A percentile compares a stretch with the other conserved stretches of the same genome.
Conservation (phyloP, 2,329 filamentous ascomycete genomes). For the Fusarium scirpi region DNA sequence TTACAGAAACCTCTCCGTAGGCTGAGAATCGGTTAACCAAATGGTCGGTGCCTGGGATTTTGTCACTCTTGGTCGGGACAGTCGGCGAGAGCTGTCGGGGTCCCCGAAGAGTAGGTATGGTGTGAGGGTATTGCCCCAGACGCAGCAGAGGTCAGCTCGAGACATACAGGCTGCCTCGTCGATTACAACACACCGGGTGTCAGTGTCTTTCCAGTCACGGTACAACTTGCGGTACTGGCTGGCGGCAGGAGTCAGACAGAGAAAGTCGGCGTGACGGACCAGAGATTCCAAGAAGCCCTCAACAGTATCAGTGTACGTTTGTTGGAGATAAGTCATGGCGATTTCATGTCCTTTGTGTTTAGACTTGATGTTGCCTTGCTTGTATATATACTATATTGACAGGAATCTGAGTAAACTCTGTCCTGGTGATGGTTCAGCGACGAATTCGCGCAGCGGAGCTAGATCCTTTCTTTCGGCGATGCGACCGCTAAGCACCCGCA, state of each 20-base stretch:
- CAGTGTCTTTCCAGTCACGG: rapidly evolving
- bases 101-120: not conserved
- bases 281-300: not conserved
- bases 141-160: not conserved
- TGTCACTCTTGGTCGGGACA: not conserved
- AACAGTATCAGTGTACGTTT: not conserved
- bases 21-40: not conserved
- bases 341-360: too few species aligned
- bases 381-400: too few species aligned
- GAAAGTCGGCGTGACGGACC: too few species aligned
- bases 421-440: not conserved
- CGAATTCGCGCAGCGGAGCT: not conserved
- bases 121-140: not conserved
- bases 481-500: not conserved
- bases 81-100: not conserved
- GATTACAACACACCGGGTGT: rapidly evolving
- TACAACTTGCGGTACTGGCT: not conserved
- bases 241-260: too few species aligned
- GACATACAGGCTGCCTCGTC: not conserved
- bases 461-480: not conserved
- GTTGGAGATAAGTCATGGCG: not conserved
- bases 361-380: too few species aligned
- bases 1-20: not conserved
- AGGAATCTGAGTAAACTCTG: too few species aligned
- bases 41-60: not conserved